phyloP scores from a whole-genome alignment of 2,329 filamentous ascomycete genomes.

The Atkinsonella texensis region DNA sequence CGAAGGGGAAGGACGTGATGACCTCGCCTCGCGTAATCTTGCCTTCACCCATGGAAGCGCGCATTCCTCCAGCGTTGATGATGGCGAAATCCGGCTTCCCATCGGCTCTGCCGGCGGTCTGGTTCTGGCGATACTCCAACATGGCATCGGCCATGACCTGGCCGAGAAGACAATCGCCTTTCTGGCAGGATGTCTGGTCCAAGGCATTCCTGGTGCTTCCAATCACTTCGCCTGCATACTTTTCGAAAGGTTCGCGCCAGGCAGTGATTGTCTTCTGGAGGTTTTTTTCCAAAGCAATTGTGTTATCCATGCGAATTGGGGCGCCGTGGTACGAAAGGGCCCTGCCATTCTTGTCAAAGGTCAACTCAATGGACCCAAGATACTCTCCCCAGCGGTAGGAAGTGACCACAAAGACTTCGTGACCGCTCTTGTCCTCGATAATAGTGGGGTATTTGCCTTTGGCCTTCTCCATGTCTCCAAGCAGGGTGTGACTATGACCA shows the following conservation, averaged over 20 bases:
- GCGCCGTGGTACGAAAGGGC: constrained; percentile 51
- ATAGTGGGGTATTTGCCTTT: constrained; percentile 53
- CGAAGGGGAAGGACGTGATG: constrained; percentile 53
- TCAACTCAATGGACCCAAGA: constrained; percentile 54
- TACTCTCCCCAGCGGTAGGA: constrained; percentile 60
- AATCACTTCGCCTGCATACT: constrained; percentile 35
- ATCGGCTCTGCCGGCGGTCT: constrained; percentile 21
- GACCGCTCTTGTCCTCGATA: constrained; percentile 44
- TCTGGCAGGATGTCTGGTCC: constrained; percentile 46
- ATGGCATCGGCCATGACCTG: constrained; percentile 48
- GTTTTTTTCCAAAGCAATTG: constrained; percentile 41
- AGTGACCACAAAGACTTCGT: constrained; percentile 58
- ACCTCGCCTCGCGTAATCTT: constrained; percentile 51
- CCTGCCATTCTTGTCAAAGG: constrained; percentile 47
- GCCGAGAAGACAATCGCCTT: constrained; percentile 45
- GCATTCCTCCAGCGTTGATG: constrained; percentile 52
- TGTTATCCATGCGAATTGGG: constrained; percentile 52
- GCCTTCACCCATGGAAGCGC: constrained; percentile 49
- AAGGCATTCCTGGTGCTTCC: constrained; percentile 36
- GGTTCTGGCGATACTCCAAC: constrained; percentile 44
- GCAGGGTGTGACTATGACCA: constrained; percentile 46
- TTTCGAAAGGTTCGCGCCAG: constrained; percentile 50
- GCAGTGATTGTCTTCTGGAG: constrained; percentile 45
- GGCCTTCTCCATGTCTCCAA: constrained; percentile 46
- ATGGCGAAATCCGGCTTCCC: constrained; percentile 40